Percentiles rank a stretch among this genome's conserved stretches.
Conservation (phyloP, 2,329 filamentous ascomycete genomes). For the Aspergillus phoenicis region DNA sequence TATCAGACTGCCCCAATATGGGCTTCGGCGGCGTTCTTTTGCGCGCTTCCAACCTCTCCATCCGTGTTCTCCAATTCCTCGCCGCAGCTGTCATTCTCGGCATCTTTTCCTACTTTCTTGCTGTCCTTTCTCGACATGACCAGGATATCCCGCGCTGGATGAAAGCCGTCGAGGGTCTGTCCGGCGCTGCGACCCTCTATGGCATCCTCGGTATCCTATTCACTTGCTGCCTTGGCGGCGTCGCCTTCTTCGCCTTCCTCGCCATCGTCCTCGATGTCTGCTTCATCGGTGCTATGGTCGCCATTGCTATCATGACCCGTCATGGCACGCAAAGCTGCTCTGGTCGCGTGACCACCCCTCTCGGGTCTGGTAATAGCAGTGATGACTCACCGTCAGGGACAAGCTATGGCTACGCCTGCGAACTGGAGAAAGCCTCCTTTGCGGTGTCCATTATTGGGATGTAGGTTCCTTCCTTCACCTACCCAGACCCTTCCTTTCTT, state of each 20-base stretch:
- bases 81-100: slow-evolving; percentile 73
- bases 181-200: slow-evolving; percentile 75
- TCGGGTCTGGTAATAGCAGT: slow-evolving; percentile 64
- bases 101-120: slow-evolving; percentile 83
- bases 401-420: slow-evolving; percentile 66
- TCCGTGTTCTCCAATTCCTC: slow-evolving; percentile 74
- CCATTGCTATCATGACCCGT: slow-evolving; percentile 74
- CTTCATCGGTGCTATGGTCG: slow-evolving; percentile 78
- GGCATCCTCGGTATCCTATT: slow-evolving; percentile 70
- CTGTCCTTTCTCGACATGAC: slow-evolving; percentile 67
- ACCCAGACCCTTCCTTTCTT: neutral
- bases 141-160: slow-evolving; percentile 65
- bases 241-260: slow-evolving; percentile 70
- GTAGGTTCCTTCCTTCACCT: slow-evolving; percentile 50
- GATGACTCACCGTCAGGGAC: slow-evolving; percentile 52
- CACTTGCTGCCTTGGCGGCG: slow-evolving; percentile 77
- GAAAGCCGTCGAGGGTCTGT: slow-evolving; percentile 76
- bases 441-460: slow-evolving; percentile 77
- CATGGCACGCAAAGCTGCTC: slow-evolving; percentile 68
- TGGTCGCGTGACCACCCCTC: slow-evolving; percentile 65
- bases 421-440: slow-evolving; percentile 74
- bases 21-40: slow-evolving; percentile 64
- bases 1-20: slow-evolving; percentile 50
- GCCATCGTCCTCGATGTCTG: slow-evolving; percentile 75
- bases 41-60: slow-evolving; percentile 68